Evolutionary conservation across 495 filamentous ascomycete genomes (phyloP).

Genomic region (Aspergillus diversus): DNA sequence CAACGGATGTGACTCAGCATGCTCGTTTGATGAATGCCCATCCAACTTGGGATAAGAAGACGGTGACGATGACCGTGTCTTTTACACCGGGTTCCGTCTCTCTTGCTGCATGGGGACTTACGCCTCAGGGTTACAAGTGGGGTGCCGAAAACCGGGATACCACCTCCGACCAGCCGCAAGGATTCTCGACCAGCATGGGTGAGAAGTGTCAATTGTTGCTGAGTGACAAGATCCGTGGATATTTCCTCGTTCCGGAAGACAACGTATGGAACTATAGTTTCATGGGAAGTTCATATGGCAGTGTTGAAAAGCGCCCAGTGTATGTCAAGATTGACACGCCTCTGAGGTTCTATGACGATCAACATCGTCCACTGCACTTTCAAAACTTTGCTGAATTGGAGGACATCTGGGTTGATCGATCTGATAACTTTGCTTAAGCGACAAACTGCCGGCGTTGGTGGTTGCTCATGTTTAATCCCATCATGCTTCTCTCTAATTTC

Average conservation of each 20-base stretch:
- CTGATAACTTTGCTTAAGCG: slow-evolving; percentile 79
- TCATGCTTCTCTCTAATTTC: slow-evolving; percentile 18
- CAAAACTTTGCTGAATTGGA: slow-evolving; percentile 90
- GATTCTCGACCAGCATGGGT: slow-evolving; percentile 90
- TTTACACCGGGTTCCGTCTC: slow-evolving; percentile 99
- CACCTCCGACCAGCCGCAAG: slow-evolving; percentile 86
- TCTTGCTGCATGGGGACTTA: slow-evolving; percentile 88
- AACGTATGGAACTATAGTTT: slow-evolving; percentile 98
- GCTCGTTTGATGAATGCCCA: slow-evolving; percentile 85
- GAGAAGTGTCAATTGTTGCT: slow-evolving; percentile 94
- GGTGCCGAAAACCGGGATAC: slow-evolving; percentile 94
- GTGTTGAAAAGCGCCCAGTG: slow-evolving; percentile 85
- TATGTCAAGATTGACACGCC: slow-evolving; percentile 95
- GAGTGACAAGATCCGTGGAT: slow-evolving; percentile 89
- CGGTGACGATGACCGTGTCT: slow-evolving; percentile 91
- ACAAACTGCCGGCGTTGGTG: slow-evolving; percentile 29
- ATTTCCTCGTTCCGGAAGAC: slow-evolving; percentile 92
- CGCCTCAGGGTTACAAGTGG: slow-evolving; percentile 94
- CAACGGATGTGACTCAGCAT: slow-evolving; percentile 91
- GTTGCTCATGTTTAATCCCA: slow-evolving; percentile 14
- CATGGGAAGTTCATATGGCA: slow-evolving; percentile 86
- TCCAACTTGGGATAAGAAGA: slow-evolving; percentile 89
- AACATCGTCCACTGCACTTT: slow-evolving; percentile 94
- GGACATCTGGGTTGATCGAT: slow-evolving; percentile 85
- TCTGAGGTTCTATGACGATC: slow-evolving; percentile 84